Base-by-base conservation (phyloP, 2,329 filamentous ascomycete species). In the Fusarium agapanthi region DNA sequence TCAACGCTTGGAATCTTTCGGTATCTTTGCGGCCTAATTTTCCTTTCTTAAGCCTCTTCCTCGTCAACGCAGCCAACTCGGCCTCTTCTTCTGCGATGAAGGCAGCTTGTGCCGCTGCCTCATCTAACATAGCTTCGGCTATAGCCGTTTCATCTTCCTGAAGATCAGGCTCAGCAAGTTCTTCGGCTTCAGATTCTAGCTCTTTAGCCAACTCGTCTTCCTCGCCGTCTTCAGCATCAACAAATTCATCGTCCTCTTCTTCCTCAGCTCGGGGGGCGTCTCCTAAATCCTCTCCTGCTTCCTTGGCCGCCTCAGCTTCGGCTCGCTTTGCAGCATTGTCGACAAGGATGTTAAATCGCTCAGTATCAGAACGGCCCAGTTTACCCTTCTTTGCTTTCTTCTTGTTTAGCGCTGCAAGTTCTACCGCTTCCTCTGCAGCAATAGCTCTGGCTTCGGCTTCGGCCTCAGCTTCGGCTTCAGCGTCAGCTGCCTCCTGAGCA, bases 41-140 rank as follows among this genome's bases (percentile, higher is more conserved):
- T 11, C 75, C 75, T 69, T 84, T 83, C 76, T 84, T 86, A 38
- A 53, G 60, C 34, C 75, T 79, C 65, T 78, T 79, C 16, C 81
- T 82, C 53, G 81, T 81, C 60, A 81, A 79, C 18, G 79, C 80
- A 24, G 81, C 81, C 28, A 83, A 82, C 74, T 86, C 84, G 35
- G 83, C 81, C 18, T 81, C 83, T 67, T 86, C 82, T 32, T 80
- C 80, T 7, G 81, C 79, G 32, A 71, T 66, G 13, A 50, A 41
- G 26, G 60, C 58, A 30, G 67, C 71, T 37, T 65, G 59, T 13
- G 43, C 61, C 30, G 66, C 73, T 22, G 60, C 71, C 14, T 67
- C 54, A 3, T 59, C 67, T 18, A 32, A 54, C 16, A 68, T 61
- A 61, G 74, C 62, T 74, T 77, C 56, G 13, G 67, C 55, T 24